Evolutionary conservation across 208 protist genomes (phyloP), one percentile per base, ranked within the genome.

Genomic region (Acanthamoeba rhysodes): DNA sequence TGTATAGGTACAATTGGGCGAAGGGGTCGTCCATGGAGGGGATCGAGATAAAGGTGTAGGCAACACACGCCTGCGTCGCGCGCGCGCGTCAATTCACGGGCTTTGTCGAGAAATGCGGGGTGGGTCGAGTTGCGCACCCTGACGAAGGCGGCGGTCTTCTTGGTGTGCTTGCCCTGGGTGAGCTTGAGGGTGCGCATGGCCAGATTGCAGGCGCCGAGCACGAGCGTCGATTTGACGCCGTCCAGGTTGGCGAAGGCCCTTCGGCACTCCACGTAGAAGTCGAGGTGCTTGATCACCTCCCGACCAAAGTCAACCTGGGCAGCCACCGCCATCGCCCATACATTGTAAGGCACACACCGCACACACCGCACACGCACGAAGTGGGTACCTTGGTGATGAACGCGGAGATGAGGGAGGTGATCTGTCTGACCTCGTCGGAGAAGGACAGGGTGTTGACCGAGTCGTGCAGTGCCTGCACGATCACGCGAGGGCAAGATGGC

Each of bases 31-130:
- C 95, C 66, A 98, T 97, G 1, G 98, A 97, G 9, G 98, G 98
- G 72, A 98, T 98, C 12, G 98, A 98, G 94, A 98, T 98, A 78
- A 96, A 98, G 95, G 85, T 96, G 94, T 96, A 98, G 2, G 98
- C 94, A 12, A 98, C 64, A 88, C 97, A 98, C 7, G 98, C 96
- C 50, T 14, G 70, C 32, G 34, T 72, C 32, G 27, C 48, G 48
- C 48, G 16, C 48, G 16, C 24, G 59, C 24, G 24, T 66, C 22
- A n/a, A 66, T 66, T 7, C 27, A 37, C 12, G 16, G 37, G 45
- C 18, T 29, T 27, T 7, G 22, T 32, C 24, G 64, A 22, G 32
- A 8, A 27, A 70, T 50, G 55, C 48, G 2, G 14, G 27, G n/a
- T 29, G 50, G 29, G 48, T 20, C 41, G 78, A 22, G 6, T 9